Evolutionary conservation across 1,284 basidiomycete species (phyloP).

Genomic region (Mycosarcoma maydis): DNA sequence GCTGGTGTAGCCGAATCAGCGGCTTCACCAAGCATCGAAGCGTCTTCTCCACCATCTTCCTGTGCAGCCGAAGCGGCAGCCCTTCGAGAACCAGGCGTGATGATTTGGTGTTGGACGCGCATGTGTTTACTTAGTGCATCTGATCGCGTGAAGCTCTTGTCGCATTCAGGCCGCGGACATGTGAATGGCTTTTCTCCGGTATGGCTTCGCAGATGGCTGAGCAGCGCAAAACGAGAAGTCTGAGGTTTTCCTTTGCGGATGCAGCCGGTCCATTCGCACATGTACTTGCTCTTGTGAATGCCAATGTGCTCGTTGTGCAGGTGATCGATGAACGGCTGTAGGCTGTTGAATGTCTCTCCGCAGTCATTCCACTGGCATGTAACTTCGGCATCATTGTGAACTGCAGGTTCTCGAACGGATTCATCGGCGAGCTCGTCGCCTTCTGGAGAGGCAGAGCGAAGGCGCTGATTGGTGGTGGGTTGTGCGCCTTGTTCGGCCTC

Average conservation of each 20-base stretch:
- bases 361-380: constrained; percentile 81
- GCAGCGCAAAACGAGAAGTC: constrained; percentile 84
- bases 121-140: constrained; percentile 91
- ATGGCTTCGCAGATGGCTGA: constrained; percentile 81
- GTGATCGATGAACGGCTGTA: constrained; percentile 79
- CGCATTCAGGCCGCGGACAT: constrained; percentile 85
- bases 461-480: constrained; percentile 2
- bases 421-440: constrained; percentile 51
- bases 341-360: constrained; percentile 75
- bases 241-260: constrained; percentile 80
- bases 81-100: constrained; percentile 42
- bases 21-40: constrained; percentile 13
- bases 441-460: constrained; percentile 32
- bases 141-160: constrained; percentile 89
- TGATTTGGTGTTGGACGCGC: constrained; percentile 78
- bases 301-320: constrained; percentile 81
- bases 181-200: constrained; percentile 91
- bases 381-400: constrained; percentile 41
- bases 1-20: constrained; percentile 12
- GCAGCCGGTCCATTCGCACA: constrained; percentile 88
- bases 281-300: constrained; percentile 84
- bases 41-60: constrained; percentile 37
- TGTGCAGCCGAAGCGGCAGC: constrained; percentile 22
- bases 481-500: constrained; percentile 34
- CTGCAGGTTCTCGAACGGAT: constrained; percentile 14